Percentiles rank a stretch among this genome's conserved stretches.
These are phyloP conservation scores for Austroboletus niveus DNA, from an alignment of 1,284 basidiomycete species.

Conservation along the genomic window DNA sequence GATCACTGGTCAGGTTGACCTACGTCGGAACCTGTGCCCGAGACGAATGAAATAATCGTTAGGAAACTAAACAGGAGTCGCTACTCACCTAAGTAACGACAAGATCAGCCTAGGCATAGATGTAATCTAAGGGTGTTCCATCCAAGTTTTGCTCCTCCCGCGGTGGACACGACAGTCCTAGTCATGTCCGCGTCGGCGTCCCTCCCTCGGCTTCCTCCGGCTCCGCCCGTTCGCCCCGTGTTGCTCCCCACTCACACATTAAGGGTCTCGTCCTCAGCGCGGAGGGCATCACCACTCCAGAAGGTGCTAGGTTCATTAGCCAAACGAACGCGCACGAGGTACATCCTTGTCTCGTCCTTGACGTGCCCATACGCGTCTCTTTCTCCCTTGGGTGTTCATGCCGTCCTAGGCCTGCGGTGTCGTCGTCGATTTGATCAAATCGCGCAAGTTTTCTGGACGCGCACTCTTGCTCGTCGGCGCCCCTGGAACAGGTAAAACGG, in stretches of 20 bases:
- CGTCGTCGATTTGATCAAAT: slow-evolving; percentile 87
- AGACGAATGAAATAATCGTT: too few species aligned
- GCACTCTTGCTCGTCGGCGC: slow-evolving; percentile 87
- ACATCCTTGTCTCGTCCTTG: slow-evolving; percentile 1
- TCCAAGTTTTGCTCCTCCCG: too few species aligned
- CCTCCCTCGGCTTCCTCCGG: slow-evolving; percentile 58
- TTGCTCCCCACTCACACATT: slow-evolving; percentile 92
- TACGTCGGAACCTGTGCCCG: too few species aligned
- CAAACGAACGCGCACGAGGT: slow-evolving; percentile 92
- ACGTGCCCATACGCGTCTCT: not conserved
- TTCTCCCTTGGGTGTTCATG: slow-evolving; percentile 5
- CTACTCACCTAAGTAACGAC: too few species aligned
- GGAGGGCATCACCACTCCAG: slow-evolving; percentile 77
- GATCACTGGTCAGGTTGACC: too few species aligned
- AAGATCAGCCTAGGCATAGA: too few species aligned
- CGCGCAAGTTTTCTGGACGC: slow-evolving; percentile 88
- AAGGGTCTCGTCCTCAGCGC: slow-evolving; percentile 91
- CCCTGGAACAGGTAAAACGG: slow-evolving; percentile 94
- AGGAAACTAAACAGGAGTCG: too few species aligned
- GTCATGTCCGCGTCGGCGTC: slow-evolving; percentile 42
- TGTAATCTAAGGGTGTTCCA: too few species aligned
- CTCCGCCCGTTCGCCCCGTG: slow-evolving; percentile 72
- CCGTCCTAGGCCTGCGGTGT: slow-evolving; percentile 78
- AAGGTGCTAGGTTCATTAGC: slow-evolving; percentile 88
- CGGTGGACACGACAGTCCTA: slow-evolving; percentile 23